Conservation (phyloP, 371 early-diverging fungal genomes). For the Mucor lusitanicus region DNA sequence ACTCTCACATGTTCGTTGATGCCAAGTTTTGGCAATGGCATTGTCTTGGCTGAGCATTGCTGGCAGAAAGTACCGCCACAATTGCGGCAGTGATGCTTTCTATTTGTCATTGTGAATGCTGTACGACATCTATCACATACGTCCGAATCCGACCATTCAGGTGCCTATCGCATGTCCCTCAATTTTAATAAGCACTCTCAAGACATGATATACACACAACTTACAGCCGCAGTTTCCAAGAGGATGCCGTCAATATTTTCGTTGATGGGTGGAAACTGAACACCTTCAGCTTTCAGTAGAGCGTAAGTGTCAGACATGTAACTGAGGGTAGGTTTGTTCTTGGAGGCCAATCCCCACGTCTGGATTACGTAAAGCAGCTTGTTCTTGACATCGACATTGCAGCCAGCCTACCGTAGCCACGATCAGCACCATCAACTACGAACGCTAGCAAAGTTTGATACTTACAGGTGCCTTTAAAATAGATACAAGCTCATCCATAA, state of each 20-base stretch:
- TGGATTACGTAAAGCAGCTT: constrained; percentile 79
- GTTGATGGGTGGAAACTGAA: constrained; percentile 72
- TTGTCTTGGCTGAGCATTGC: constrained; percentile 85
- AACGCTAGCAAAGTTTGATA: neutral
- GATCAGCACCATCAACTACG: neutral
- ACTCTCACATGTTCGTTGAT: constrained; percentile 90
- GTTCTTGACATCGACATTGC: constrained; percentile 73
- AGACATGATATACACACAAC: neutral
- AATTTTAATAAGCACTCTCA: neutral
- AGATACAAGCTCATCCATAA: constrained; percentile 80
- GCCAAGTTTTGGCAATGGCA: constrained; percentile 86
- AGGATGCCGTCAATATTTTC: constrained; percentile 71
- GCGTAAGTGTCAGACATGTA: constrained; percentile 81
- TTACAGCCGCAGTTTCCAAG: constrained; percentile 73
- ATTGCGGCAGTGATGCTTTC: constrained; percentile 98
- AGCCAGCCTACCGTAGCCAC: constrained; percentile 25
- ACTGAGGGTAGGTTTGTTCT: constrained; percentile 71
- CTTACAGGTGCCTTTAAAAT: constrained; percentile 71
- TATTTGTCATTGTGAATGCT: constrained; percentile 88
- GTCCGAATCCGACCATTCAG: constrained; percentile 95
- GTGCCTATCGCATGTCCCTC: constrained; percentile 61
- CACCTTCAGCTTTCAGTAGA: constrained; percentile 74
- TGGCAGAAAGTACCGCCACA: constrained; percentile 95
- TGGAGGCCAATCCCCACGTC: constrained; percentile 86
- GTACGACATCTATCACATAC: constrained; percentile 94